A percentile compares a stretch with the other conserved stretches of the same genome.
Evolutionary conservation across 225 moss, liverwort and hornwort species (phyloP).

Genomic region (Asterella californica): DNA sequence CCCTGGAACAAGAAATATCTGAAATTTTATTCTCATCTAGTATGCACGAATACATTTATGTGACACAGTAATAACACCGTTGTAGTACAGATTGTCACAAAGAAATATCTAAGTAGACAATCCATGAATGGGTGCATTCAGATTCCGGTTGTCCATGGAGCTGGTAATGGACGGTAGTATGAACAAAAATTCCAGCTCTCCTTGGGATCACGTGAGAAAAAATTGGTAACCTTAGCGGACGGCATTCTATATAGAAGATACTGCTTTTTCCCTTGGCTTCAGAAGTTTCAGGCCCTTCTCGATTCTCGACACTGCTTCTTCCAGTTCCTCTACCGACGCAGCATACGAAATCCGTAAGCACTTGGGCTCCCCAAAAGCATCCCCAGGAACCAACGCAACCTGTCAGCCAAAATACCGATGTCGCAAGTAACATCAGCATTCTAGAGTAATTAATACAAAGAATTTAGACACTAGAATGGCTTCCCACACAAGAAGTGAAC

Average conservation of each 20-base stretch:
- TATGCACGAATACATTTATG: neutral
- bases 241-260: neutral
- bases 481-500: neutral
- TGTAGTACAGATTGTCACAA: too few relatives aligned
- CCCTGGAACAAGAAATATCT: neutral
- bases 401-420: conserved; percentile 24
- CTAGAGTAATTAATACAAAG: neutral
- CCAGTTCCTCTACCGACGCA: conserved; percentile 79
- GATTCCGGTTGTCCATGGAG: neutral
- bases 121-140: too few relatives aligned
- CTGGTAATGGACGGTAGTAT: neutral
- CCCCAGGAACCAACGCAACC: conserved; percentile 96
- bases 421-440: neutral
- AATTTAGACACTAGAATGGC: neutral
- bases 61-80: neutral
- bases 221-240: neutral
- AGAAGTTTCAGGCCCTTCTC: conserved; percentile 68
- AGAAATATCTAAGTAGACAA: too few relatives aligned
- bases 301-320: conserved; percentile 65
- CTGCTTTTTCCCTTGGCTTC: conserved; percentile 39
- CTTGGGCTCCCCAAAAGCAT: conserved; percentile 83
- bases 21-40: neutral
- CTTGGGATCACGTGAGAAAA: neutral
- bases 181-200: neutral
- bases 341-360: conserved; percentile 97